phyloP scores from a whole-genome alignment of 352 stramenopile genomes.

The Thraustochytrium sp. region DNA sequence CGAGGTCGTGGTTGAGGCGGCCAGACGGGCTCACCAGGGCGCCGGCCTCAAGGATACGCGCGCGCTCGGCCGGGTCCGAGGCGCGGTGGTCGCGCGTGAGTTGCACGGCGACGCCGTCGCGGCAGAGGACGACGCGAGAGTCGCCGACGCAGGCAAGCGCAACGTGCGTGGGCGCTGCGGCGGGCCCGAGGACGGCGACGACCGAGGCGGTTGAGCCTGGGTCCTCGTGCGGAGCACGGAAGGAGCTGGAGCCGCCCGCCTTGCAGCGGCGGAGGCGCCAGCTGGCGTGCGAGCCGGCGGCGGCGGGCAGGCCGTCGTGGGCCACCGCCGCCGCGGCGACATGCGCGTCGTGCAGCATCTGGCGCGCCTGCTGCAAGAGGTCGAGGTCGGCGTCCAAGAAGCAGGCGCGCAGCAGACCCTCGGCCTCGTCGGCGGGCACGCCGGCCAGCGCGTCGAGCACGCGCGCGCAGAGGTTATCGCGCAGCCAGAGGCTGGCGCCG shows the following conservation, averaged over 20 bases:
- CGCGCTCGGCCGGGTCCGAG: constrained; percentile 55
- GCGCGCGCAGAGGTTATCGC: constrained; percentile 65
- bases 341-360: background rate
- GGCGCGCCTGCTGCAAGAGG: background rate
- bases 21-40: constrained; percentile 56
- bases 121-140: constrained; percentile 61
- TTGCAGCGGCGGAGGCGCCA: background rate
- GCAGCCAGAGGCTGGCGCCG: constrained; percentile 64
- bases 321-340: no score
- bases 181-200: constrained; percentile 52
- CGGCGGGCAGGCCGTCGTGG: no score
- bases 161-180: constrained; percentile 44
- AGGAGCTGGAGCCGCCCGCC: background rate
- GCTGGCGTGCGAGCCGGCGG: no score
- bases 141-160: constrained; percentile 66
- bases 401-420: constrained; percentile 49
- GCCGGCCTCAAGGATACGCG: constrained; percentile 59
- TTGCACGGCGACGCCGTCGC: constrained; percentile 53
- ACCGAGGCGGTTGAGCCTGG: constrained; percentile 68
- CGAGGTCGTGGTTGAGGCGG: constrained; percentile 51
- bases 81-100: constrained; percentile 68
- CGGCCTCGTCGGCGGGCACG: background rate
- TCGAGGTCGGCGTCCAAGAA: constrained; percentile 65
- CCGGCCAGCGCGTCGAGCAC: constrained; percentile 53
- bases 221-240: constrained; percentile 45